phyloP scores from a whole-genome alignment of 2,329 filamentous ascomycete species.

The Cladosporium sp. region DNA sequence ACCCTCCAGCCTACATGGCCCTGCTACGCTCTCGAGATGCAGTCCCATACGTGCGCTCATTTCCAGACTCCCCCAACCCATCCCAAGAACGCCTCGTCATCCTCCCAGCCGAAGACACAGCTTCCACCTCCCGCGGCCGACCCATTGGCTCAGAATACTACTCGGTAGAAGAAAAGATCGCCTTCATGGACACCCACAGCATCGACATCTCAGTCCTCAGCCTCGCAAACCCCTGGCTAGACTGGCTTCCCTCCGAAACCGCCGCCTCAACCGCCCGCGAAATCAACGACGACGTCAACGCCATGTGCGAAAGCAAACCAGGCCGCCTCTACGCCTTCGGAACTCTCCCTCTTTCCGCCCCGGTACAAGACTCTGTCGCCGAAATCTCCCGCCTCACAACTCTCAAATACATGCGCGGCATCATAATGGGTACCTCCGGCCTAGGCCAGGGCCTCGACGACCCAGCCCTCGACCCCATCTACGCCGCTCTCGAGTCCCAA shows the following conservation, averaged over 20 bases:
- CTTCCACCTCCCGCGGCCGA: conserved; percentile 62
- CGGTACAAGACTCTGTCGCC: conserved; percentile 58
- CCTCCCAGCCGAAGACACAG: conserved; percentile 33
- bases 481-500: conserved; percentile 65
- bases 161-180: conserved; percentile 74
- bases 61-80: conserved; percentile 48
- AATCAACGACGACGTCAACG: conserved; percentile 77
- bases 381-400: conserved; percentile 64
- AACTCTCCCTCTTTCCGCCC: conserved; percentile 73
- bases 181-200: conserved; percentile 82
- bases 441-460: conserved; percentile 82
- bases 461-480: conserved; percentile 68
- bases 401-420: conserved; percentile 72
- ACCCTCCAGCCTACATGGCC: conserved; percentile 61
- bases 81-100: conserved; percentile 59
- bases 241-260: conserved; percentile 68
- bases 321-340: conserved; percentile 80
- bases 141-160: conserved; percentile 83
- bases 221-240: conserved; percentile 90
- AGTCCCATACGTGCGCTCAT: conserved; percentile 72
- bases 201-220: conserved; percentile 85
- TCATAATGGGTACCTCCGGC: conserved; percentile 84
- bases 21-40: conserved; percentile 57
- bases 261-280: conserved; percentile 63
- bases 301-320: conserved; percentile 65